Evolutionary conservation across 768 basidiomycete species (phyloP), one percentile per base, ranked within the genome.

Genomic region (Pleurotus ostreatus): DNA sequence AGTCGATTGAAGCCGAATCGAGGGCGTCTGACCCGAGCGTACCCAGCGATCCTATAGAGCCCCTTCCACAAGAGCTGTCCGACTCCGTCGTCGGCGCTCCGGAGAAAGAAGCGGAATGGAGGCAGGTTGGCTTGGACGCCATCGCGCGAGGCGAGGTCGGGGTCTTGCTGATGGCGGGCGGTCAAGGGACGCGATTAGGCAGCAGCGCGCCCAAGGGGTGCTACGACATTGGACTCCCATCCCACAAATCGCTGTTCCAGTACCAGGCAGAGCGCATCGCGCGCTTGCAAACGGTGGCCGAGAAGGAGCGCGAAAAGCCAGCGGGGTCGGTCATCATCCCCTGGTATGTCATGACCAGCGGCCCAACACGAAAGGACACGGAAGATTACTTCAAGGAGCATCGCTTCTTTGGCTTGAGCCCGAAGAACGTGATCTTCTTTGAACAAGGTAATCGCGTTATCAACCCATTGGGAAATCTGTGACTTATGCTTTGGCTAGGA

Each of bases 301-400:
- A 83, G 67, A 67, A 78, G 38, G 74, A 81, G 59, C 68, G 63
- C 48, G 67, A 71, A 39, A 84, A 84, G 63, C 71, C 80, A 13
- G 67, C 72, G 15, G 83, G 81, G 48, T 81, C 83, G 1, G 89
- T 92, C 53, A 70, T 83, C 52, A 84, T 98, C 56, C 92, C 92
- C 38, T 98, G 97, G 97, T 98, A 98, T 74, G 85, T 99, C 65
- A 99, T 99, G 97, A 98, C 96, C 56, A 94, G 92, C 66, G 95
- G 95, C 20, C 97, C 96, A 39, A 99, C 97, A 37, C 84, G 94
- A 61, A 77, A 72, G 40, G 89, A 88, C 37, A 98, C 97, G 20
- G 90, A 92, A 70, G 74, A 74, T 23, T 98, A 88, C 78, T 98
- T 98, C 74, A 74, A 74, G 59, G 75, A 81, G 58, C 80, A 94